Conservation (phyloP, 2,329 filamentous ascomycete genomes). For the Aspergillaceae sp. region DNA sequence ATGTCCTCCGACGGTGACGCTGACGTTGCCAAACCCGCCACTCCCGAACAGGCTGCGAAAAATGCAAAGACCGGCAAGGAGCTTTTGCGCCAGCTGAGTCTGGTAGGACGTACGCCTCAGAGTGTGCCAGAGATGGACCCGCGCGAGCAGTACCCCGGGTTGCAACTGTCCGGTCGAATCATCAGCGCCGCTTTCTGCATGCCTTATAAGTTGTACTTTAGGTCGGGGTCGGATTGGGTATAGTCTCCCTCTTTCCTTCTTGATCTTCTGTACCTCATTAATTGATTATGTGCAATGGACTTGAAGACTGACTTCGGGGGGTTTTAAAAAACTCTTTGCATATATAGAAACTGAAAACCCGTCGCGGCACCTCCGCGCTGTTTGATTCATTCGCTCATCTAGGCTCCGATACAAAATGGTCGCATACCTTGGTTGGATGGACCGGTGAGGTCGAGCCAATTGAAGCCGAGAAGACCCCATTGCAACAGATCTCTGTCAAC, state of each 20-base stretch:
- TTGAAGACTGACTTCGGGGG: slow-evolving; percentile 1
- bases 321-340: not conserved
- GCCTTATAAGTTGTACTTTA: slow-evolving; percentile 51
- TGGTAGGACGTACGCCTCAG: slow-evolving; percentile 32
- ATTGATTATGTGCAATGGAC: no score
- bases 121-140: slow-evolving; percentile 44
- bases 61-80: slow-evolving; percentile 43
- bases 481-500: slow-evolving; percentile 25
- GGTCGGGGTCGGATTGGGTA: slow-evolving; percentile 49
- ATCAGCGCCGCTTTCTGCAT: slow-evolving; percentile 58
- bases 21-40: slow-evolving; percentile 15
- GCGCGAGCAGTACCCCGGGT: slow-evolving; percentile 45
- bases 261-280: no score
- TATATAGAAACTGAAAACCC: slow-evolving; percentile 63
- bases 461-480: slow-evolving; percentile 16
- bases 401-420: slow-evolving; percentile 79
- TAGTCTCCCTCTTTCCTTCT: slow-evolving; percentile 8
- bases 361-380: slow-evolving; percentile 80
- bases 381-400: slow-evolving; percentile 87
- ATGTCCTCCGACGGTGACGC: slow-evolving; percentile 6
- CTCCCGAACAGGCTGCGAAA: slow-evolving; percentile 35
- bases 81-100: slow-evolving; percentile 46
- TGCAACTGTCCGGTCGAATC: slow-evolving; percentile 53
- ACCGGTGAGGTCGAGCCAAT: slow-evolving; percentile 71
- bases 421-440: slow-evolving; percentile 89